Evolutionary conservation across 2,329 filamentous ascomycete genomes (phyloP).

Genomic region (Aspergillus japonicus): DNA sequence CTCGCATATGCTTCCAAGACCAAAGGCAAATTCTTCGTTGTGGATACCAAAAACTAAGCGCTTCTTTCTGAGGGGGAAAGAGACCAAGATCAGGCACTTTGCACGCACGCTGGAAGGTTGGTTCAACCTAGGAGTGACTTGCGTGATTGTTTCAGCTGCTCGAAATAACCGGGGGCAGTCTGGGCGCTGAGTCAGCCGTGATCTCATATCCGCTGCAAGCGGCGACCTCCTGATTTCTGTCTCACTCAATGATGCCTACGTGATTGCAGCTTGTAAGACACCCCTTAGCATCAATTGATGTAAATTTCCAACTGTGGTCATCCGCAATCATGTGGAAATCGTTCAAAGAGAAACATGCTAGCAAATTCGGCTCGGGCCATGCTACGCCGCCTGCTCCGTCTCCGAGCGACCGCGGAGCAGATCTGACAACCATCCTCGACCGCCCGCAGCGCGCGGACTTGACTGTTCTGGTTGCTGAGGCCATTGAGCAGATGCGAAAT

Average conservation of each 20-base stretch:
- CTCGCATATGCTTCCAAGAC: constrained; percentile 64
- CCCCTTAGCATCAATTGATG: neutral
- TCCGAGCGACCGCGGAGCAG: constrained; percentile 33
- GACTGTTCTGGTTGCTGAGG: constrained; percentile 41
- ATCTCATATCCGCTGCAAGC: constrained; percentile 15
- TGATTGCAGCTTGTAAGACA: neutral
- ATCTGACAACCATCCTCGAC: constrained; percentile 44
- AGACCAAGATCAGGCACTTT: too few relatives aligned
- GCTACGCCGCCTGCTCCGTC: constrained; percentile 18
- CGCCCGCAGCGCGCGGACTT: constrained; percentile 44
- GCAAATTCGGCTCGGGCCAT: constrained; percentile 28
- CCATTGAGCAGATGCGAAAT: constrained; percentile 43
- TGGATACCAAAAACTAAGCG: constrained; percentile 50
- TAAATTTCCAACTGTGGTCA: neutral
- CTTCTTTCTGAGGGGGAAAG: neutral
- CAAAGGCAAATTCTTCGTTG: constrained; percentile 73
- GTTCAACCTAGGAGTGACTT: neutral
- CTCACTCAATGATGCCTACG: neutral
- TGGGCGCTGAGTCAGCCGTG: constrained; percentile 26
- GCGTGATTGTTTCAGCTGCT: neutral
- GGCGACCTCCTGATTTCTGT: constrained; percentile 10
- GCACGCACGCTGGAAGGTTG: neutral
- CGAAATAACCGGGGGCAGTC: neutral
- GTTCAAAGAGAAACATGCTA: constrained; percentile 33
- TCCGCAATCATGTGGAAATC: constrained; percentile 31